Percentiles rank a stretch among this genome's conserved stretches.
These are phyloP conservation scores for Priceomyces haplophilus DNA, from an alignment of 805 yeast genomes.

Conservation along the genomic window DNA sequence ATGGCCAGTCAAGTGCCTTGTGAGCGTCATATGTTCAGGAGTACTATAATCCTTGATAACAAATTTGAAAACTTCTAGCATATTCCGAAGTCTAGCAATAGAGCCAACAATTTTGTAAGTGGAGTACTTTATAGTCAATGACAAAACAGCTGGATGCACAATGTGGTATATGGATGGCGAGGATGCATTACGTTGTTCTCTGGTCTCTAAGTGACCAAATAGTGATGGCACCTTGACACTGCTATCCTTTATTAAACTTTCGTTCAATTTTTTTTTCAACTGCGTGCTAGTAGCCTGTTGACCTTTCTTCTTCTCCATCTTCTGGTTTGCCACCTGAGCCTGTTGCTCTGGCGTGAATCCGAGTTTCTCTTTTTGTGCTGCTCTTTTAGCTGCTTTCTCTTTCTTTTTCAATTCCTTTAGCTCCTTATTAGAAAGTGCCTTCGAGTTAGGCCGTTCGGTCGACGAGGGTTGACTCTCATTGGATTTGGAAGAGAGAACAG, in stretches of 20 bases:
- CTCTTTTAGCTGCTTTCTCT: slow-evolving; percentile 90
- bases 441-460: not conserved
- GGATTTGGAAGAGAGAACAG: slow-evolving; percentile 3
- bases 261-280: slow-evolving; percentile 52
- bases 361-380: slow-evolving; percentile 74
- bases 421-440: slow-evolving; percentile 64
- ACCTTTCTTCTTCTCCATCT: slow-evolving; percentile 40
- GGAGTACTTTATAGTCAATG: slow-evolving; percentile 76
- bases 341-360: slow-evolving; percentile 52
- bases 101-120: slow-evolving; percentile 89
- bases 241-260: slow-evolving; percentile 45
- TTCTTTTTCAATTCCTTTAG: slow-evolving; percentile 82
- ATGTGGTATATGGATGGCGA: slow-evolving; percentile 59
- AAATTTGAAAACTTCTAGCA: slow-evolving; percentile 78
- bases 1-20: slow-evolving; percentile 84
- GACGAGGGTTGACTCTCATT: not conserved
- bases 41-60: slow-evolving; percentile 80
- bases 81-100: slow-evolving; percentile 75
- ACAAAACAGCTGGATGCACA: slow-evolving; percentile 82
- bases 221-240: slow-evolving; percentile 51
- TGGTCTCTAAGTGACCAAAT: slow-evolving; percentile 76
- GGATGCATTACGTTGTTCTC: slow-evolving; percentile 67
- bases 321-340: slow-evolving; percentile 39
- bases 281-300: slow-evolving; percentile 47
- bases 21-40: slow-evolving; percentile 79